Conservation (phyloP, 2,329 filamentous ascomycete species). For the Orbilia brochopaga region DNA sequence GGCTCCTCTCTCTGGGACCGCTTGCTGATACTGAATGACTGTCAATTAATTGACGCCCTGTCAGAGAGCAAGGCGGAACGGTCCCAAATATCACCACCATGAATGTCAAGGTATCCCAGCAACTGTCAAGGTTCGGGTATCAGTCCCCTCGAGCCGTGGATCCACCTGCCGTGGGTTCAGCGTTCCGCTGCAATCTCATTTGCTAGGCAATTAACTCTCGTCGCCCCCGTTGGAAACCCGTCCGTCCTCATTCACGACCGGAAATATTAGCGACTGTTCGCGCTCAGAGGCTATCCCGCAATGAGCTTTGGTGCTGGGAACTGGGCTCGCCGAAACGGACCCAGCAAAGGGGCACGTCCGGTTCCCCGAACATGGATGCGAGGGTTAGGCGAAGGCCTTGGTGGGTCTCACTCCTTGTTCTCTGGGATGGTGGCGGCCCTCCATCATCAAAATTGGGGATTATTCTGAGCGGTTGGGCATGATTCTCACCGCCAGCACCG, state of each 20-base stretch:
- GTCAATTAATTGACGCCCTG: not conserved
- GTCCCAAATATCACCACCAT: not conserved
- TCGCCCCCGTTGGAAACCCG: too few species aligned
- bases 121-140: not conserved
- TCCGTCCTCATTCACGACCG: not conserved
- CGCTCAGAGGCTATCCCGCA: slow-evolving; percentile 15
- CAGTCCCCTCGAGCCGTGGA: slow-evolving; percentile 15
- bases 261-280: slow-evolving; percentile 30
- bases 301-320: slow-evolving; percentile 9
- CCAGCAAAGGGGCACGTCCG: slow-evolving; percentile 50
- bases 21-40: not conserved
- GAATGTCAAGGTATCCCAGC: not conserved
- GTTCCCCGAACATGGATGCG: slow-evolving; percentile 48
- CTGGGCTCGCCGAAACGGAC: slow-evolving; percentile 45
- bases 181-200: slow-evolving; percentile 40
- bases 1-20: too few species aligned
- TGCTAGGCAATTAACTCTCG: slow-evolving; percentile 5
- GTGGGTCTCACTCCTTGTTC: slow-evolving; percentile 44
- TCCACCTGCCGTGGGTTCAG: slow-evolving; percentile 29
- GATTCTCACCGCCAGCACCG: slow-evolving; percentile 17
- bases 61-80: not conserved
- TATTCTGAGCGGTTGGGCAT: slow-evolving; percentile 16
- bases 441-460: slow-evolving; percentile 40
- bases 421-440: slow-evolving; percentile 44
- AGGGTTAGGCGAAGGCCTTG: slow-evolving; percentile 31